Base-by-base conservation (phyloP, 352 stramenopile species). In the Phytophthora gonapodyides region DNA sequence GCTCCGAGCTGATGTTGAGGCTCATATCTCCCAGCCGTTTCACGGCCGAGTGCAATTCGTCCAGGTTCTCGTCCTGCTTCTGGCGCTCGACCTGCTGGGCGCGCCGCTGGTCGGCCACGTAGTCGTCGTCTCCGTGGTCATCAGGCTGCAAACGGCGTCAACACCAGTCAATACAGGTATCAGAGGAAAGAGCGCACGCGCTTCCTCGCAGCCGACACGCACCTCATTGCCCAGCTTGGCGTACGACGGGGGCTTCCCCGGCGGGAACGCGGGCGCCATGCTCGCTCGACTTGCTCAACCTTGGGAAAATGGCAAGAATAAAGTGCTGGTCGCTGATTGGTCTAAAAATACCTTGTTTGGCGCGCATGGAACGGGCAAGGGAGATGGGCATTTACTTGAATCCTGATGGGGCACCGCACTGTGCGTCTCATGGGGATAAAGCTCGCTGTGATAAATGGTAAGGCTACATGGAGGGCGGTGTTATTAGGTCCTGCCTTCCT, bases 21-120 rank as follows among this genome's bases (percentile, higher is more conserved):
- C 85, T 94, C 78, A 94, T 91, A 59, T 89, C 84, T 27, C 85
- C 83, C 35, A 94, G 67, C 9, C 84, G 78, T 67, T 93, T 94
- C 21, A 94, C 85, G 12, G 83, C 82, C 15, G 74, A 78, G 51
- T 91, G 82, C 53, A 94, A 69, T 59, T 91, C 70, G 48, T 92
- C 85, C 35, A 94, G 61, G 63, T 71, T 92, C 59, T 94, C 85
- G 46, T 94, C 85, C 55, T 94, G 85, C 67, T 92, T 93, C 53
- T 91, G 75, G 21, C 83, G 83, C 60, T 94, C 85, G 16, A 83
- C 15, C 69, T 92, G 80, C 50, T 90, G 83, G 54, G 78, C 69
- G n/a, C 66, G 60, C 21, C 64, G 73, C 34, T 92, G 76, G 8
- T 76, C 67, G 12, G 17, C 21, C 10, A 83, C 72, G 41, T 82